Evolutionary conservation across 1,284 basidiomycete species (phyloP), one percentile per base, ranked within the genome.

Genomic region (Leccinum fallax): DNA sequence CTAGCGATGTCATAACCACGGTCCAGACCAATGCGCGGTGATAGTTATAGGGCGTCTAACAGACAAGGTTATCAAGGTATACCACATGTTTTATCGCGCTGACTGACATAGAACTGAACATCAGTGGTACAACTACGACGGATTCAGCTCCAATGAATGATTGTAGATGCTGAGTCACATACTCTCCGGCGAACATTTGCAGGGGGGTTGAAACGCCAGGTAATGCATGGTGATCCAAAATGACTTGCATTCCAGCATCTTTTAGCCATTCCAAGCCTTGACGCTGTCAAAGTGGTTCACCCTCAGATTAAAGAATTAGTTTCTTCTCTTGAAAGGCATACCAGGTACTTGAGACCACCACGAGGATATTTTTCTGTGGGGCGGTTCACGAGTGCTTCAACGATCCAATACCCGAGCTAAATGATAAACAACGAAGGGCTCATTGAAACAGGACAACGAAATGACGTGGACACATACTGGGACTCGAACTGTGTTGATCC

Each of bases 371-470:
- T 82, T 69, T 93, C 91, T 2, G 75, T 79, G 0, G 71, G 69
- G 4, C 86, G 80, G 69, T 91, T 71, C 0, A 93, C 90, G 7
- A 93, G 77, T 7, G 78, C 79, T 71, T 93, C 91, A 15, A 93
- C 76, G 53, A 93, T 87, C 91, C 91, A 93, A 70, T 88, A 93
- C 0, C 91, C 90, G 26, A 93, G 81, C 89, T 91, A 38, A 28
- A 61, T 5, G 8, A 32, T 48, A 8, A 24, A 54, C 8, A 16
- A 15, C 1, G 7, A 24, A 52, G 16, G 16, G 28, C 2, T 7
- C 19, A 19, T 63, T 40, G 52, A n/a, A 26, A 53, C 8, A 19
- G 2, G n/a, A 26, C 2, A 19, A 26, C 5, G 1, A 21, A 11
- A 4, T 16, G 8, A 38, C 5, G 51, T 24, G 6, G 21, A 58